phyloP scores from a whole-genome alignment of 1,284 basidiomycete genomes.

The Cystobasidium pallidum region DNA sequence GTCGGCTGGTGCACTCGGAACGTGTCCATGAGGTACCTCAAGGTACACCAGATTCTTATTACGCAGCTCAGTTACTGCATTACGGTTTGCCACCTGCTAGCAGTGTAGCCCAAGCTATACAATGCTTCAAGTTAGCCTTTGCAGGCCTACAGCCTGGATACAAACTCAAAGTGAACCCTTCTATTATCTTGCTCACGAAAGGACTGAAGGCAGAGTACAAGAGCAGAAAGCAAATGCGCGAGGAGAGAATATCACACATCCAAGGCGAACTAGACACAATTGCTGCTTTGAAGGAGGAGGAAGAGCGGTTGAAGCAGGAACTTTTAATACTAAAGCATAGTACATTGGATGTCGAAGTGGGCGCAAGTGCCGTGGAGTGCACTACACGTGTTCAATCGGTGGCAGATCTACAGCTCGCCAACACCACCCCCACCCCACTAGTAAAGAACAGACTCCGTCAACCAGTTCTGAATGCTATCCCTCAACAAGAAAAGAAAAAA shows the following conservation, averaged over 20 bases:
- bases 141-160: neutral
- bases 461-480: too few relatives aligned
- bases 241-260: neutral
- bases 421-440: too few relatives aligned
- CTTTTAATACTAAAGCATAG: neutral
- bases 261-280: neutral
- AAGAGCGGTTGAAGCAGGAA: neutral
- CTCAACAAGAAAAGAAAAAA: too few relatives aligned
- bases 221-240: neutral
- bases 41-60: neutral
- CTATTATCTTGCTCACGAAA: neutral
- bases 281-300: neutral
- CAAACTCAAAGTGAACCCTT: neutral
- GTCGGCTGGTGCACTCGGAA: neutral
- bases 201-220: conserved; percentile 5
- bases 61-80: neutral
- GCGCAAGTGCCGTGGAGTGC: neutral
- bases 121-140: neutral
- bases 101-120: neutral
- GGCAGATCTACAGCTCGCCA: too few relatives aligned
- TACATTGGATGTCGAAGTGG: neutral
- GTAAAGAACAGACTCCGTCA: too few relatives aligned
- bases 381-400: neutral
- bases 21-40: neutral
- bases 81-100: neutral